phyloP scores from a whole-genome alignment of 2,329 filamentous ascomycete species.

The Diaporthe caulivora region DNA sequence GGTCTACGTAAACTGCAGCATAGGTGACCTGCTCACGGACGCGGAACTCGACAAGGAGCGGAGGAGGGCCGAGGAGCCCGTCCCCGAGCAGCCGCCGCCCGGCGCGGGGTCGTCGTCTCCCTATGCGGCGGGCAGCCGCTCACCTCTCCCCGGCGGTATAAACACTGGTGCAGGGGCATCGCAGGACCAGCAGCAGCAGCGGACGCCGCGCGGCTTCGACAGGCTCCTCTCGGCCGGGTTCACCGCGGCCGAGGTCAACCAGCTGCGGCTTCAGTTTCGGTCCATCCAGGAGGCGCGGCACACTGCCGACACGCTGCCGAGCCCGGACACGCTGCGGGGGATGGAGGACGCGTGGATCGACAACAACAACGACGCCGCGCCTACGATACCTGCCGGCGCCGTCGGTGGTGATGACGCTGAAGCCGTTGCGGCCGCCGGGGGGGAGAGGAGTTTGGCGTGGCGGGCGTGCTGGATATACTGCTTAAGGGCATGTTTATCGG shows the following conservation, averaged over 20 bases:
- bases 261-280: conserved; percentile 88
- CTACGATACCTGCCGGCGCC: conserved; percentile 50
- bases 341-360: conserved; percentile 96
- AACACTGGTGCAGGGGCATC: too few species aligned
- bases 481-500: conserved; percentile 90
- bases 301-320: conserved; percentile 91
- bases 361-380: conserved; percentile 61
- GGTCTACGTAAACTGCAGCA: conserved; percentile 93
- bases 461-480: conserved; percentile 82
- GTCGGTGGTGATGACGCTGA: conserved; percentile 50
- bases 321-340: conserved; percentile 77
- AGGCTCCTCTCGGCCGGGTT: conserved; percentile 86
- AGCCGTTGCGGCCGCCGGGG: conserved; percentile 61
- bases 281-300: conserved; percentile 85
- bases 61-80: conserved; percentile 54
- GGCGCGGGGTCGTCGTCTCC: conserved; percentile 44
- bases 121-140: conserved; percentile 32
- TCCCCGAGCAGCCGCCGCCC: conserved; percentile 63
- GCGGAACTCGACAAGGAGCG: conserved; percentile 79
- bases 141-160: conserved; percentile 5
- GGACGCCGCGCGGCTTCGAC: conserved; percentile 84
- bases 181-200: conserved; percentile 32
- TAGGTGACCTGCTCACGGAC: conserved; percentile 79
- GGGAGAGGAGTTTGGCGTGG: conserved; percentile 59
- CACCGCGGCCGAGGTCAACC: conserved; percentile 83